Evolutionary conservation across 2,329 filamentous ascomycete species (phyloP).

Genomic region (Didymella lethalis): DNA sequence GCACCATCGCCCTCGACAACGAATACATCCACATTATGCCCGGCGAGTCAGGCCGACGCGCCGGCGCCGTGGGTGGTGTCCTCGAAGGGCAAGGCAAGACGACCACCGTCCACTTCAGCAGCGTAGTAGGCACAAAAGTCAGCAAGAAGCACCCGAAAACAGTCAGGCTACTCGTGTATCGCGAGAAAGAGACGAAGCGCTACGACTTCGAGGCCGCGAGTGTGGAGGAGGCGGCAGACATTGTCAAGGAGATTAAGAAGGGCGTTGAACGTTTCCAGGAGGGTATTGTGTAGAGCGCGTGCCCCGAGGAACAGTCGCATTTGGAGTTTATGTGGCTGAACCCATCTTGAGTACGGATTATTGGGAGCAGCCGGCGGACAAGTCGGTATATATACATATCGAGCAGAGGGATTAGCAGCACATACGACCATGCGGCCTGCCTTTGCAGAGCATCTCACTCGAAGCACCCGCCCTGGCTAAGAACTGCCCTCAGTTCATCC

Average conservation of each 20-base stretch:
- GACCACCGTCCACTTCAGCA: slow-evolving; percentile 82
- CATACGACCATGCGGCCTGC: too few species aligned
- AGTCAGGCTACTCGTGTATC: slow-evolving; percentile 81
- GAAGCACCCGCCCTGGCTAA: too few species aligned
- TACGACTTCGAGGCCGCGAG: slow-evolving; percentile 86
- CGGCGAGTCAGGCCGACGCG: slow-evolving; percentile 58
- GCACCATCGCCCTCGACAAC: slow-evolving; percentile 79
- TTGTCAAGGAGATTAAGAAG: slow-evolving; percentile 79
- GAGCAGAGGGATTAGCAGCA: too few species aligned
- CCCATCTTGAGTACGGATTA: background rate
- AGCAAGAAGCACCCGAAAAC: slow-evolving; percentile 80
- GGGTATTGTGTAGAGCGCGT: slow-evolving; percentile 43
- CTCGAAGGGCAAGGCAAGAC: slow-evolving; percentile 66
- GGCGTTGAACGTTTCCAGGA: slow-evolving; percentile 73
- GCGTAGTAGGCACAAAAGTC: slow-evolving; percentile 83
- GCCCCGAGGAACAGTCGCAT: slow-evolving; percentile 5
- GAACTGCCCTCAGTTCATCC: too few species aligned
- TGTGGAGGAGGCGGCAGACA: slow-evolving; percentile 76
- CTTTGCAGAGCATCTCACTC: too few species aligned
- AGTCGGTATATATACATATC: too few species aligned
- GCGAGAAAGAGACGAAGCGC: slow-evolving; percentile 76
- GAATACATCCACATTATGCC: slow-evolving; percentile 90
- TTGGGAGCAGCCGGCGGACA: too few species aligned
- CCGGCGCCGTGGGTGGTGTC: slow-evolving; percentile 45
- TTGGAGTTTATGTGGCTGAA: background rate